phyloP scores from a whole-genome alignment of 495 filamentous ascomycete species.

The Penicillium ochrochloron region DNA sequence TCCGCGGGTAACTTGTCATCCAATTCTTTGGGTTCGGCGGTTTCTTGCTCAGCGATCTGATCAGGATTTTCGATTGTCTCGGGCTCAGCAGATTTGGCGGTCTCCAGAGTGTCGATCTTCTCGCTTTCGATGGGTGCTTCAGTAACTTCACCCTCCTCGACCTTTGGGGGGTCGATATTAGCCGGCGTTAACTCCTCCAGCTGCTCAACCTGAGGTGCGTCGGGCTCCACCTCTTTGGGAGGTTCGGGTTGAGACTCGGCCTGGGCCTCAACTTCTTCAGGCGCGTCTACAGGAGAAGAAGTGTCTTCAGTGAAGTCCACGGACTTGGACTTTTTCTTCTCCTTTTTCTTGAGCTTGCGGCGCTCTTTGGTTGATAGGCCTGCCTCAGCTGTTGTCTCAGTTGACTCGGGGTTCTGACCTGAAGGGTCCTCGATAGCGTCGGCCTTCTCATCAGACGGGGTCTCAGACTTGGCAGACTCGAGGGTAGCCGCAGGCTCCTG shows the following conservation, averaged over 20 bases:
- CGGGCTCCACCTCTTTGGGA: neutral
- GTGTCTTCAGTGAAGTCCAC: slow-evolving; percentile 30
- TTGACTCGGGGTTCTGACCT: slow-evolving; percentile 11
- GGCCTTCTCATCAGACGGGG: slow-evolving; percentile 8
- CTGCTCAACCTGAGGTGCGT: neutral
- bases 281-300: slow-evolving; percentile 12
- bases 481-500: neutral
- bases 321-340: slow-evolving; percentile 51
- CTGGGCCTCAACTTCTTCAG: slow-evolving; percentile 12
- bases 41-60: slow-evolving; percentile 17
- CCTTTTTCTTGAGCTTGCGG: slow-evolving; percentile 45
- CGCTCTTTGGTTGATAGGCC: slow-evolving; percentile 31
- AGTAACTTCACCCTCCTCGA: neutral
- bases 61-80: slow-evolving; percentile 7
- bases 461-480: neutral
- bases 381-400: slow-evolving; percentile 22
- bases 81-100: slow-evolving; percentile 8
- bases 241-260: slow-evolving; percentile 8
- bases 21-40: slow-evolving; percentile 3
- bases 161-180: neutral
- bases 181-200: neutral
- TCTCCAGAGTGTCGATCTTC: slow-evolving; percentile 11
- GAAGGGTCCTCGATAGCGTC: slow-evolving; percentile 19
- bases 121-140: neutral
- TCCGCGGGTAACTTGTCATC: slow-evolving; percentile 12